Percentiles rank a stretch among this genome's conserved stretches.
phyloP scores from a whole-genome alignment of 805 yeast species.

The Saccharomycopsis microspora region DNA sequence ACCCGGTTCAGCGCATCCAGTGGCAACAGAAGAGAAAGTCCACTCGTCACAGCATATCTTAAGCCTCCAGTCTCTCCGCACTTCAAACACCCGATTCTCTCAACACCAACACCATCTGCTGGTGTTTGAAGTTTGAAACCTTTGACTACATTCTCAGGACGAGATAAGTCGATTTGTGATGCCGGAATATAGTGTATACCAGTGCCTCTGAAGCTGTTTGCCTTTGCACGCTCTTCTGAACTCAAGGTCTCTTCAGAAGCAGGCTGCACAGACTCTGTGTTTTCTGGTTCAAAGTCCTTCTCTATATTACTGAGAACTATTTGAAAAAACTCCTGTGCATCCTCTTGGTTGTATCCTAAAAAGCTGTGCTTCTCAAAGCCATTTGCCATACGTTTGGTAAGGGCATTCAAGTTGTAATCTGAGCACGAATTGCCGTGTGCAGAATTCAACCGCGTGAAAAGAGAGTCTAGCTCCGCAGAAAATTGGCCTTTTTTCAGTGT shows the following conservation, averaged over 20 bases:
- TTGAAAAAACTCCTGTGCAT: constrained; percentile 94
- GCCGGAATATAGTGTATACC: constrained; percentile 65
- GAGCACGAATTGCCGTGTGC: constrained; percentile 41
- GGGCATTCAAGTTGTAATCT: constrained; percentile 48
- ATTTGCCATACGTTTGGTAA: constrained; percentile 60
- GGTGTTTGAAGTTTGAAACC: constrained; percentile 67
- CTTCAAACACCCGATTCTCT: constrained; percentile 77
- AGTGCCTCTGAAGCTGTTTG: constrained; percentile 27
- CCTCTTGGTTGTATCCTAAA: constrained; percentile 85
- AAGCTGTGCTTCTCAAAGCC: constrained; percentile 71
- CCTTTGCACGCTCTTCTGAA: constrained; percentile 19
- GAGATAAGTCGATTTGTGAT: constrained; percentile 56
- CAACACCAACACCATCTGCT: constrained; percentile 82
- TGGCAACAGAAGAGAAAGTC: constrained; percentile 62
- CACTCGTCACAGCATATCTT: constrained; percentile 67
- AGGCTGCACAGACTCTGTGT: constrained; percentile 8
- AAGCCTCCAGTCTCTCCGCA: constrained; percentile 96
- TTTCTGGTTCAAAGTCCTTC: constrained; percentile 28
- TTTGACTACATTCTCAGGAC: constrained; percentile 29
- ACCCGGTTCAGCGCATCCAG: constrained; percentile 29
- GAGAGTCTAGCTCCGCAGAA: constrained; percentile 38
- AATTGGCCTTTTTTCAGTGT: constrained; percentile 24
- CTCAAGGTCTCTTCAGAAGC: constrained; percentile 13
- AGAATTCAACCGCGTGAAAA: constrained; percentile 45
- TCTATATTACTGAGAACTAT: constrained; percentile 59